A percentile compares a stretch with the other conserved stretches of the same genome.
Evolutionary conservation across 83 land plant genomes (phyloP).

Genomic region (Picea abies): DNA sequence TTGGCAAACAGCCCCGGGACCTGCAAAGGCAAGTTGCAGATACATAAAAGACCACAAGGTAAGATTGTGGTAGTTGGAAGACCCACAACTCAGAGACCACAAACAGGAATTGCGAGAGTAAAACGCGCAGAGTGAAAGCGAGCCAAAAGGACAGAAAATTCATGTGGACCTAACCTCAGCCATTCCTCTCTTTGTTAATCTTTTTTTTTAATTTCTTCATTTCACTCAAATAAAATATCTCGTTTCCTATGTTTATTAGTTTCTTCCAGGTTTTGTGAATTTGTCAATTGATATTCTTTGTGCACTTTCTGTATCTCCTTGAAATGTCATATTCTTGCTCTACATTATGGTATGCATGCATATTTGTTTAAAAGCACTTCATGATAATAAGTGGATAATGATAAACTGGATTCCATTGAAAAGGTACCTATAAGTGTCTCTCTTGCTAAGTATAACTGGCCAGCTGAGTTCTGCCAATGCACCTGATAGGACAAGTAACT

Average conservation of each 20-base stretch:
- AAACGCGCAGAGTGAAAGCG: no score
- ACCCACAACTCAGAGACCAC: no score
- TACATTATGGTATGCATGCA: neutral
- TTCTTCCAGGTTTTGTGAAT: neutral
- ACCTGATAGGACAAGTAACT: conserved; percentile 57
- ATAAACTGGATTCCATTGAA: neutral
- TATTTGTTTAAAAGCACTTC: neutral
- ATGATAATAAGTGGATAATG: neutral
- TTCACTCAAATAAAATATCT: neutral
- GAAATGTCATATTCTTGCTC: neutral
- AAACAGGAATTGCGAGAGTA: no score
- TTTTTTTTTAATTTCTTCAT: neutral
- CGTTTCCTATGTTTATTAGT: neutral
- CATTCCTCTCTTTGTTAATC: neutral
- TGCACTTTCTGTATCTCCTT: neutral
- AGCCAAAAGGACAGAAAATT: no score
- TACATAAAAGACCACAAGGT: no score
- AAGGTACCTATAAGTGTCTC: conserved; percentile 48
- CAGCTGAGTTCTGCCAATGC: conserved; percentile 62
- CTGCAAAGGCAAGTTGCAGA: no score
- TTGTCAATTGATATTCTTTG: neutral
- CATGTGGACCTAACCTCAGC: no score
- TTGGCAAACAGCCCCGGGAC: no score
- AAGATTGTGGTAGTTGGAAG: no score
- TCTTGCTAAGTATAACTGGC: conserved; percentile 54